phyloP scores from a whole-genome alignment of 2,329 filamentous ascomycete genomes.

The Tolypocladium capitatum region DNA sequence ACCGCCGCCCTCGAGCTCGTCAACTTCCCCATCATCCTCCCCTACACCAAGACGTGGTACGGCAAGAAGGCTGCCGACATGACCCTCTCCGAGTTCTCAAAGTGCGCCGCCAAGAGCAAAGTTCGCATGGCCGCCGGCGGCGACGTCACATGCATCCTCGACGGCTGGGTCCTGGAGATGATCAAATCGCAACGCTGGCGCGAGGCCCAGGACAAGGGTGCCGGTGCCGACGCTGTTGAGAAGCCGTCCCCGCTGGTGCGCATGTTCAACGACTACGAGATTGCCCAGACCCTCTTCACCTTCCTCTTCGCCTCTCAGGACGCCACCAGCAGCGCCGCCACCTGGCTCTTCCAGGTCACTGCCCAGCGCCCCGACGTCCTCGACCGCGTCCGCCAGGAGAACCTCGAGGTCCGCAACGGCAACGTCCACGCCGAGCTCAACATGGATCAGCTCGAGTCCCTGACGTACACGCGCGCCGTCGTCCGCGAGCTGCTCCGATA shows the following conservation, averaged over 20 bases:
- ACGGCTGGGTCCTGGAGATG: conserved; percentile 85
- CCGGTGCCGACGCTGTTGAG: conserved; percentile 52
- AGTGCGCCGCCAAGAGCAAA: conserved; percentile 88
- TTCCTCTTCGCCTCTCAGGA: conserved; percentile 97
- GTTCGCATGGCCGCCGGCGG: conserved; percentile 82
- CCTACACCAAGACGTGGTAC: conserved; percentile 92
- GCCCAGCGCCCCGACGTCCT: conserved; percentile 89
- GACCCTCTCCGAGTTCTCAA: conserved; percentile 78
- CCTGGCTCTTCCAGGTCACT: conserved; percentile 90
- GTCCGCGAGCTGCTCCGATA: conserved; percentile 87
- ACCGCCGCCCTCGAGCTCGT: conserved; percentile 92
- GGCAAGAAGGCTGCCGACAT: conserved; percentile 92
- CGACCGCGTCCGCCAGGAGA: conserved; percentile 84
- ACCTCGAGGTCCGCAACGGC: conserved; percentile 57
- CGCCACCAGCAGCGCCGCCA: conserved; percentile 83
- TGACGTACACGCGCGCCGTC: conserved; percentile 83
- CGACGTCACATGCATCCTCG: conserved; percentile 83
- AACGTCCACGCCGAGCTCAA: conserved; percentile 56
- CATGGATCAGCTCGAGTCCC: conserved; percentile 77
- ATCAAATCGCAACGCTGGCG: conserved; percentile 73
- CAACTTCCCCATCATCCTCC: conserved; percentile 94
- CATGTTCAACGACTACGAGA: conserved; percentile 81
- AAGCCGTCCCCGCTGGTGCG: conserved; percentile 77
- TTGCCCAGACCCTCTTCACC: conserved; percentile 85
- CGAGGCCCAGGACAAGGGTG: conserved; percentile 61